Conservation (phyloP, 2,329 filamentous ascomycete genomes). For the Colletotrichum sp. region DNA sequence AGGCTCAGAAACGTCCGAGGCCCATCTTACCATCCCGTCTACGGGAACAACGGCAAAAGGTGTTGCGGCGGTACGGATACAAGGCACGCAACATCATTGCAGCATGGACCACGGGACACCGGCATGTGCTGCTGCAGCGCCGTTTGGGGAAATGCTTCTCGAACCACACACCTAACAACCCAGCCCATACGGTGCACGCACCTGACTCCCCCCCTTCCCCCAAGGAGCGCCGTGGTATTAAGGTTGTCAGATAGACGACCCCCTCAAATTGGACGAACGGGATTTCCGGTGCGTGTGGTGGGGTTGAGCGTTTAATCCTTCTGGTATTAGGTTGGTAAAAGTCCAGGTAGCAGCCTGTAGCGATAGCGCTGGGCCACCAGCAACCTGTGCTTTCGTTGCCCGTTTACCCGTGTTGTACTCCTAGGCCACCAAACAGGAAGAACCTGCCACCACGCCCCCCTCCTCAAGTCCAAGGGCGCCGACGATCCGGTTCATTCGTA, state of each 20-base stretch:
- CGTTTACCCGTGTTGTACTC: not conserved
- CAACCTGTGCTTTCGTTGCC: not conserved
- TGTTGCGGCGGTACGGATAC: not conserved
- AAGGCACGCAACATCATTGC: not conserved
- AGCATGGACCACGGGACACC: not conserved
- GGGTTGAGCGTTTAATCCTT: not conserved
- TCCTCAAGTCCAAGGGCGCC: not conserved
- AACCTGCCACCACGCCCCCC: not conserved
- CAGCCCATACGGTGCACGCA: not conserved
- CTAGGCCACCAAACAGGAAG: not conserved
- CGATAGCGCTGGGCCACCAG: not conserved
- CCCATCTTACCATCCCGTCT: not conserved
- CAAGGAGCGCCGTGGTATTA: not conserved
- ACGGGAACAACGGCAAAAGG: not conserved
- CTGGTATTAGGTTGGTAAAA: not conserved
- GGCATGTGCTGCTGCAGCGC: not conserved
- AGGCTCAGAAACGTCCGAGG: not conserved
- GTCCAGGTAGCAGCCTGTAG: not conserved
- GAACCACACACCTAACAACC: not conserved
- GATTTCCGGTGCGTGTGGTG: not conserved
- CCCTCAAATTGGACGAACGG: constrained; percentile 1
- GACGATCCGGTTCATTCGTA: not conserved
- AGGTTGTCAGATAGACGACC: not conserved
- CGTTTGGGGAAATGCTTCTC: not conserved
- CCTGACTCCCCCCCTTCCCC: too few relatives aligned